Conservation (phyloP, 2,329 filamentous ascomycete species). For the Calonectria hongkongensis region DNA sequence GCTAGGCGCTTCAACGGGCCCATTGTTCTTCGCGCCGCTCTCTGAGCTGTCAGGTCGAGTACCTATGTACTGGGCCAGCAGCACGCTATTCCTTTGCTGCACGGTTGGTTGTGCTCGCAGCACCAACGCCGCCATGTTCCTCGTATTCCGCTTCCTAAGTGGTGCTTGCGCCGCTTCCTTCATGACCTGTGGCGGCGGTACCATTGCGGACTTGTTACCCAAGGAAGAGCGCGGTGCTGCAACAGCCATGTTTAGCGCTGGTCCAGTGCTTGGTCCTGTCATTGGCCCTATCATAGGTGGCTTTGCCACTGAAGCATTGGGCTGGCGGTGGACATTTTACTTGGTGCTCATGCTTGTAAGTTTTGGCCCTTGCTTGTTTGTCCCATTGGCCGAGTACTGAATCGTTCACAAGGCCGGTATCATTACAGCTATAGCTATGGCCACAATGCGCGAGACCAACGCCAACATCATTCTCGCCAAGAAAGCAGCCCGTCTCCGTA, state of each 20-base stretch:
- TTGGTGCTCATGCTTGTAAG: background rate
- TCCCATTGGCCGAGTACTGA: background rate
- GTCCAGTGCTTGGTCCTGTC: slow-evolving; percentile 73
- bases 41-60: slow-evolving; percentile 34
- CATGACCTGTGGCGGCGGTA: slow-evolving; percentile 46
- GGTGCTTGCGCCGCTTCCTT: slow-evolving; percentile 46
- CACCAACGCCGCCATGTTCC: slow-evolving; percentile 41
- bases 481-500: slow-evolving; percentile 35
- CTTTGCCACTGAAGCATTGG: slow-evolving; percentile 66
- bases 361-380: too few relatives aligned
- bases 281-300: slow-evolving; percentile 62
- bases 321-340: slow-evolving; percentile 69
- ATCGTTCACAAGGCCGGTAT: background rate
- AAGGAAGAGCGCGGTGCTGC: slow-evolving; percentile 70
- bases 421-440: slow-evolving; percentile 16
- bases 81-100: slow-evolving; percentile 35
- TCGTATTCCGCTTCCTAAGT: slow-evolving; percentile 41
- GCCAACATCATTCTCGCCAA: slow-evolving; percentile 31
- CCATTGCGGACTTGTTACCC: slow-evolving; percentile 42
- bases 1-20: slow-evolving; percentile 43
- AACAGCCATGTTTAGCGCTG: slow-evolving; percentile 77
- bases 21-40: slow-evolving; percentile 45
- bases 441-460: slow-evolving; percentile 57
- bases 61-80: slow-evolving; percentile 41
- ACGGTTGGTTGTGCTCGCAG: slow-evolving; percentile 44